Base-by-base conservation (phyloP, 371 early-diverging fungal genomes). In the Mortierella sp. region DNA sequence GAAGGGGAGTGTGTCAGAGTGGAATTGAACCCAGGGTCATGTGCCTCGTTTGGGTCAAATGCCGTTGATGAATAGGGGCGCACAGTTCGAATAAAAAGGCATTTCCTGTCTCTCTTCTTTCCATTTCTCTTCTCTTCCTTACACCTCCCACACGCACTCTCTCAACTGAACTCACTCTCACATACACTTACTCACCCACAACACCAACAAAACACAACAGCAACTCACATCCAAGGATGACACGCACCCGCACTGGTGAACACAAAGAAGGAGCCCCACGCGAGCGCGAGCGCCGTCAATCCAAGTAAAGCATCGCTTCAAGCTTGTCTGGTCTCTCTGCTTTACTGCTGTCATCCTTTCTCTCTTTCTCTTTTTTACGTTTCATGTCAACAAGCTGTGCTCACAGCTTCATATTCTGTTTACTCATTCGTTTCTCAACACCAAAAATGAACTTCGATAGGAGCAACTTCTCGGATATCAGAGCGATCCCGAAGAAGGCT, bases 221-320 rank as follows among this genome's bases (percentile, higher is more conserved):
- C 34, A 19, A 4, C 19, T 58, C 61, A 19, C 34, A 58, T 58
- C 43, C 66, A 64, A 66, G 44, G 45, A 82, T 82, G 82, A 82
- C 82, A 55, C 82, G 82, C 66, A 82, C 82, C 55, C 82, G 82
- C 69, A 82, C 82, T 13, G 82, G 82, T 41, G 82, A 77, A 6
- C 74, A 77, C 75, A 82, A 82, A 66, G 82, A 74, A 52, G 68
- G 48, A 50, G 55, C 78, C 64, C 69, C 70, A n/a, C 77, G 75
- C 48, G 82, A 82, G 64, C 77, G 75, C 48, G 82, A 82, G 64
- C 82, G 82, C 65, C 82, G 71, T 61, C 68, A 68, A 64, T 67
- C 82, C 24, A 70, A 72, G 82, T 82, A 77, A 53, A 19, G 5
- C 0, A 34, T 34, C 39, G 22, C 26, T 26, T 41, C 31, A 14